Base-by-base conservation (phyloP, 331 rosid species). In the Arachis monticola region DNA sequence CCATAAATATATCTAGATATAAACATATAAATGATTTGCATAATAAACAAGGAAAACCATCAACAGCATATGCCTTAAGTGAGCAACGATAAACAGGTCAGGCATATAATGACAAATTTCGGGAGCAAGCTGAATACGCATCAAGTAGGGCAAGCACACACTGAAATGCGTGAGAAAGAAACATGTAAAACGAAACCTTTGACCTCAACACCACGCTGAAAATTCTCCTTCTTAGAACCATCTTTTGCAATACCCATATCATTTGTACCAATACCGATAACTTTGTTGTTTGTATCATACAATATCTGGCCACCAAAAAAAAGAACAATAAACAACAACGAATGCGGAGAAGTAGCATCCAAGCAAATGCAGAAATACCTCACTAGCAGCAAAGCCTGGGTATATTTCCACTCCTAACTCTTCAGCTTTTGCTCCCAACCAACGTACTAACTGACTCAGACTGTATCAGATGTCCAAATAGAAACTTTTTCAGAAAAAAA, bases 381-480 rank as follows among this genome's bases (percentile, higher is more conserved):
- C 96, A 73, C 93, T 91, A 67, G 97, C 98, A 78, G 96, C 92
- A 82, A 93, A 93, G 70, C 98, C 97, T 56, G 97, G 96, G 83
- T 89, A 93, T 85, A 93, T 90, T 85, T 93, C 98, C 61, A 93
- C 88, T 48, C 98, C 98, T 85, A 93, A 76, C 79, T 90, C 96
- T 87, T 93, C 98, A n/a, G 98, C 98, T 88, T 93, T 91, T 73
- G 70, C 79, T 81, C 98, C 97, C 97, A 93, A 66, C 98, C 98
- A 93, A 48, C 96, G 91, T 38, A 90, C 87, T 71, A 93, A 87
- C 86, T 93, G 95, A 83, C 98, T 91, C 73, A 93, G 82, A 86
- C 98, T 93, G 73, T 78, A 87, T 67, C 67, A 80, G 27, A 79
- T 74, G 61, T 52, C 74, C 71, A 81, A 30, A 48, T 2, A 84